Evolutionary conservation across 176 grass and related monocot genomes (phyloP), one percentile per base, ranked within the genome.

Genomic region (Lolium multiflorum): DNA sequence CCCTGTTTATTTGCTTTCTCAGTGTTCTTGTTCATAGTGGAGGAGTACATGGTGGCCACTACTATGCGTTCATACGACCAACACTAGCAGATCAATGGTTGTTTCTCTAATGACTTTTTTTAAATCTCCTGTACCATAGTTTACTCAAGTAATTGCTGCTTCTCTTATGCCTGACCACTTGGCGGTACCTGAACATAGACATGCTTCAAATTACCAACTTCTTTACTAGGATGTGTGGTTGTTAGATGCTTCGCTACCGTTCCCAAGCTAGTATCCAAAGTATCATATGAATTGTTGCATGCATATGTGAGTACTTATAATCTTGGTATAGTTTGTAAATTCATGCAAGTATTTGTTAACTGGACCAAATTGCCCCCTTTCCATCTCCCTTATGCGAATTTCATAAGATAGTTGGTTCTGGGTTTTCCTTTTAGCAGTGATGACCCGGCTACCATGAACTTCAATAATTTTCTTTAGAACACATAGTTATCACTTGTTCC

Each of bases 21-120:
- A 97, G 95, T 89, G 92, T 97, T 81, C 95, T 97, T 89, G 95
- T 97, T 86, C 95, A 97, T 76, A 97, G 95, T 83, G 95, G 95
- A 86, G 92, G 95, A 70, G 92, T 97, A 77, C 95, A 97, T 88
- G 95, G 95, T 25, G 95, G 92, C 57, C 95, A 97, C 77, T 97
- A 97, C 84, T 97, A 94, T 89, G 95, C 95, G 73, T 97, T 97
- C 71, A 94, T 97, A 84, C 88, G 92, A 11, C 92, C 95, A 72
- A 88, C 87, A 71, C 89, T 97, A 48, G 89, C 90, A 62, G 87
- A 97, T 49, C 92, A 97, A 60, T 97, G 95, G 95, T 97, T 89
- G 73, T 50, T 88, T 86, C 69, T 88, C 16, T 61, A 43, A 66
- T 67, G 76, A 82, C 28, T 81, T 88, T 16, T 88, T 16, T 85